These are phyloP conservation scores for Endocarpon pusillum DNA, from an alignment of 495 filamentous ascomycete genomes.

Conservation along the genomic window DNA sequence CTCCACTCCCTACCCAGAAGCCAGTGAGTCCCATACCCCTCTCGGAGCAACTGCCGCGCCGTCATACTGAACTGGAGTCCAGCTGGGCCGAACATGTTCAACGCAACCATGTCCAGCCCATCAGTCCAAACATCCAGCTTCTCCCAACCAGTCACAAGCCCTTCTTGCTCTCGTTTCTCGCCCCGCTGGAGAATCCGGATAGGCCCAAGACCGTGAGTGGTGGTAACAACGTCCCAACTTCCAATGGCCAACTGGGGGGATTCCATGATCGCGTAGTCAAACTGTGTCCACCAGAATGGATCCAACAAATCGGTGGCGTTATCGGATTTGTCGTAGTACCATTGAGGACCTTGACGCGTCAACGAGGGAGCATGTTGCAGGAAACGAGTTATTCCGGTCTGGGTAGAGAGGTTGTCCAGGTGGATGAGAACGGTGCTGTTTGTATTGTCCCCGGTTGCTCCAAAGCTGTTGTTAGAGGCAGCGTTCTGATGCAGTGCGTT, in stretches of 20 bases:
- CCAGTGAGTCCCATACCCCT: too few species aligned
- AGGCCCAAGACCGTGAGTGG: slow-evolving; percentile 54
- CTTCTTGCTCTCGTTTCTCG: slow-evolving; percentile 12
- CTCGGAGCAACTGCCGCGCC: slow-evolving; percentile 11
- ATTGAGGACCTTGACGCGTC: slow-evolving; percentile 11
- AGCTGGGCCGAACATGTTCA: slow-evolving; percentile 8
- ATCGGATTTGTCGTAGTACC: slow-evolving; percentile 41
- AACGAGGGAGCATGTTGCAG: slow-evolving; percentile 25
- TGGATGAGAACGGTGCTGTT: slow-evolving; percentile 36
- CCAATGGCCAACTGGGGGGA: slow-evolving; percentile 37
- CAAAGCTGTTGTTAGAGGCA: slow-evolving; percentile 10
- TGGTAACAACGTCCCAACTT: slow-evolving; percentile 53
- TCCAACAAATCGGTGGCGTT: slow-evolving; percentile 31
- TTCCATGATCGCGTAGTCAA: slow-evolving; percentile 71
- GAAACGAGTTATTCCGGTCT: slow-evolving; percentile 89
- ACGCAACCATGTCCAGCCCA: slow-evolving; percentile 17
- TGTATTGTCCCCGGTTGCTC: slow-evolving; percentile 7
- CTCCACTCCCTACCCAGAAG: too few species aligned
- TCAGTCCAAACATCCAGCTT: slow-evolving; percentile 15
- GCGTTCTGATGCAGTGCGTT: slow-evolving; percentile 25
- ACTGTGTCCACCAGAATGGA: slow-evolving; percentile 58
- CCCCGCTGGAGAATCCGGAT: slow-evolving; percentile 45
- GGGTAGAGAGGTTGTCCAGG: slow-evolving; percentile 75
- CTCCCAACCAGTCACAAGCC: too few species aligned
- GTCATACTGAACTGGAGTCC: slow-evolving; percentile 12